Base-by-base conservation (phyloP, 2,329 filamentous ascomycete species). In the Pyrenophora seminiperda region DNA sequence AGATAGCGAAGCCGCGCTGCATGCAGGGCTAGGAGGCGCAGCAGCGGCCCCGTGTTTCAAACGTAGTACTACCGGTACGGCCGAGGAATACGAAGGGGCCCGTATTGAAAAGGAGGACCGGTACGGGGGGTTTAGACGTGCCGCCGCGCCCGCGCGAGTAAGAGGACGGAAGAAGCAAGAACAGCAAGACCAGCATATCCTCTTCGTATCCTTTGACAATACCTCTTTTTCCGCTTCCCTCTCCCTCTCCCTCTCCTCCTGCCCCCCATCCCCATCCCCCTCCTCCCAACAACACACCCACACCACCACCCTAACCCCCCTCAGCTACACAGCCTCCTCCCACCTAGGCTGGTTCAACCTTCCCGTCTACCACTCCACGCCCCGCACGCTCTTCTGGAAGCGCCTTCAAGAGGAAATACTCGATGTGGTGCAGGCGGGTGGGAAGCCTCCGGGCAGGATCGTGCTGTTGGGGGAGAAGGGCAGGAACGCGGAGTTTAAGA, bases 151-250 rank as follows among this genome's bases (percentile, higher is more conserved):
- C 44, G 52, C 41, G 30, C 32, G 19, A 17, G 29, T 14, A 18
- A 18, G 7, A 2, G 17, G 11, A 4, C 31, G 22, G n/a, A 31
- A 37, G 0, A 22, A 41, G 3, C 17, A 18, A n/a, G 15, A 9
- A 13, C 30, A 37, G 33, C 46, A 34, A 5, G 43, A 55, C 17
- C 51, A 61, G 31, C 53, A 59, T 9, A 51, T 65, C 3, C 50
- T 68, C 10, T 66, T 65, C 34, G 34, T 68, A 2, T 52, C 62
- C 15, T 67, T 68, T 32, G 65, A 67, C 42, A 58, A 61, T 20
- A 57, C 54, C 3, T 63, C 62, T n/a, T 65, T 68, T 33, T 59
- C 54, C 24, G 24, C 24, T 4, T 7, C 2, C 24, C 24, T 27
- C 7, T 10, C 9, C 24, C 5, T 27, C 24, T 3, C 5, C 24